Percentiles rank a stretch among this genome's conserved stretches.
Conservation (phyloP, 2,329 filamentous ascomycete species). For the Lecanicillium sp. region DNA sequence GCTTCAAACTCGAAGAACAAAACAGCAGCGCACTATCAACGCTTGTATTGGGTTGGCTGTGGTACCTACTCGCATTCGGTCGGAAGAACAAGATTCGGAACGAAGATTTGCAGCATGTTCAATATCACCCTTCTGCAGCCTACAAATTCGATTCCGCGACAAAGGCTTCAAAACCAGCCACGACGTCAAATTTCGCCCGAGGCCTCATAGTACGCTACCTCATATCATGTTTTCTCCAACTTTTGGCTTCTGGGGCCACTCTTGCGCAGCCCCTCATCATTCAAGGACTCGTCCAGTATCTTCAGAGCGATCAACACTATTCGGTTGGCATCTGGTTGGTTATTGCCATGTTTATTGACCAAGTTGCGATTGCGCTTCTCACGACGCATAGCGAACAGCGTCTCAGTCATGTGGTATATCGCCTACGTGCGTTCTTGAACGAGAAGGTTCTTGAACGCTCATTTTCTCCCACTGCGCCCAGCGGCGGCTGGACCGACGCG, state of each 20-base stretch:
- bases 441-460: not conserved
- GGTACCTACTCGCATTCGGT: not conserved
- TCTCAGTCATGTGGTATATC: not conserved
- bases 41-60: slow-evolving; percentile 1
- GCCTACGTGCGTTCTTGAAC: not conserved
- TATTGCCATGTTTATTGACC: not conserved
- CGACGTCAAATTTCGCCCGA: not conserved
- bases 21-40: too few species aligned
- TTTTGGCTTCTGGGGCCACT: not conserved
- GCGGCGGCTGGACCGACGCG: not conserved
- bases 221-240: not conserved
- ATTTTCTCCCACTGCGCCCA: not conserved
- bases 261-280: slow-evolving; percentile 2
- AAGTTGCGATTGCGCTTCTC: not conserved
- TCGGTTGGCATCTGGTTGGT: not conserved
- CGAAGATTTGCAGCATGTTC: not conserved
- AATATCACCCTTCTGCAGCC: not conserved
- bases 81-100: not conserved
- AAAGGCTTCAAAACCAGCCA: not conserved
- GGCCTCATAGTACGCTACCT: not conserved
- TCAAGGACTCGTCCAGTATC: not conserved
- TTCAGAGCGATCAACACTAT: not conserved
- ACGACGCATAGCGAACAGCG: not conserved
- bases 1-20: too few species aligned
- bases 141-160: not conserved